Evolutionary conservation across 495 filamentous ascomycete genomes (phyloP).

Genomic region (Aspergillus homomorphus): DNA sequence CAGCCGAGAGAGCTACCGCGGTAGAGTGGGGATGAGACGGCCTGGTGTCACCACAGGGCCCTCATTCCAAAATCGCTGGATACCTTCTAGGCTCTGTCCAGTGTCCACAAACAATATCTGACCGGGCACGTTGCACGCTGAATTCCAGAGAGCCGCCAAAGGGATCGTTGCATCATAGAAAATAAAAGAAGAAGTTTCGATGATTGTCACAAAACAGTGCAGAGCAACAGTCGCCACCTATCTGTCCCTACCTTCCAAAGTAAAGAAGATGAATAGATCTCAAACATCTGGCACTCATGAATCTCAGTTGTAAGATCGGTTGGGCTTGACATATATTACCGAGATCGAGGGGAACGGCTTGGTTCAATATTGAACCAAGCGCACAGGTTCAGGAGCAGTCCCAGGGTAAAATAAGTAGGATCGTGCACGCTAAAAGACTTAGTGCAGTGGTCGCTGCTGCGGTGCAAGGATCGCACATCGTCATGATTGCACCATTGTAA

Average conservation of each 20-base stretch:
- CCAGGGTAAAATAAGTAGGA: background rate
- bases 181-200: background rate
- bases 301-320: background rate
- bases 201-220: no score
- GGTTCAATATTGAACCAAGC: background rate
- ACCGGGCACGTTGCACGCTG: background rate
- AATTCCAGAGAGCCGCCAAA: background rate
- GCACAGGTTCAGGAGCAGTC: constrained; percentile 5
- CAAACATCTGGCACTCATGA: no score
- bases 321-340: background rate
- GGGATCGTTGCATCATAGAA: background rate
- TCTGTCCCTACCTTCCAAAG: background rate
- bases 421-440: constrained; percentile 13
- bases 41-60: background rate
- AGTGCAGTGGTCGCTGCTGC: constrained; percentile 5
- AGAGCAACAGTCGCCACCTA: background rate
- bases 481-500: background rate
- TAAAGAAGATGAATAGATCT: background rate
- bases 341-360: background rate
- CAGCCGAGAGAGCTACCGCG: background rate
- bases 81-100: background rate
- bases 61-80: background rate
- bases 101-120: background rate
- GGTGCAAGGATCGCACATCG: constrained; percentile 7
- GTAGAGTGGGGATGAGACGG: background rate